A percentile compares a stretch with the other conserved stretches of the same genome.
Evolutionary conservation across 108 stramenopile species (phyloP).

Genomic region (Fragilaria radians): DNA sequence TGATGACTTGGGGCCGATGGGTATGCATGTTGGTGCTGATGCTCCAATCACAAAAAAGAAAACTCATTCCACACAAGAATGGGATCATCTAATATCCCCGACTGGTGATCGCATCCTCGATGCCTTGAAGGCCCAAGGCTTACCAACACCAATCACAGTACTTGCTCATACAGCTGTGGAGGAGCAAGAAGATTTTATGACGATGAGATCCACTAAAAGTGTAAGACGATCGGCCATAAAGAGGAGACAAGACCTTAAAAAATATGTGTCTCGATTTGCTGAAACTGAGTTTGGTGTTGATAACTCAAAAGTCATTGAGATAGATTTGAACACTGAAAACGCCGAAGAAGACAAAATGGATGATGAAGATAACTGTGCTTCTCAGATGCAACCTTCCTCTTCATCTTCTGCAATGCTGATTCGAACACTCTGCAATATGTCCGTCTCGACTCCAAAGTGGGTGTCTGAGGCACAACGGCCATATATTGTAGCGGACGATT

Average conservation of each 20-base stretch:
- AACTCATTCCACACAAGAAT: constrained; percentile 35
- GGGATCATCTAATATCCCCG: constrained; percentile 66
- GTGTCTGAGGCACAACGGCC: constrained; percentile 62
- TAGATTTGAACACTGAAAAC: constrained; percentile 18
- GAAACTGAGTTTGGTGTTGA: constrained; percentile 69
- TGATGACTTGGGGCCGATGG: constrained; percentile 15
- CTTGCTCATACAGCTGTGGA: constrained; percentile 48
- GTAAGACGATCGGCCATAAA: constrained; percentile 61
- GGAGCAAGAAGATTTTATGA: constrained; percentile 42
- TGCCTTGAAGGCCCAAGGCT: constrained; percentile 92
- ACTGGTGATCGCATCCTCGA: constrained; percentile 82
- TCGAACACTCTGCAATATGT: constrained; percentile 61
- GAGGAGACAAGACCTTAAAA: constrained; percentile 64
- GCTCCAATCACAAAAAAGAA: constrained; percentile 40
- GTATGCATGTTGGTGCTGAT: constrained; percentile 40
- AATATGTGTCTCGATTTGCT: constrained; percentile 65
- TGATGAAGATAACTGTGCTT: constrained; percentile 15
- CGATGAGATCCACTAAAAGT: constrained; percentile 49
- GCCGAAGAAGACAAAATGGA: constrained; percentile 8
- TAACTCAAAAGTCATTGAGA: constrained; percentile 57
- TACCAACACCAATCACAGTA: constrained; percentile 85
- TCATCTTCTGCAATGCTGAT: constrained; percentile 45
- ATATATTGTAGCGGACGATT: constrained; percentile 60
- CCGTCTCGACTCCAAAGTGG: constrained; percentile 68
- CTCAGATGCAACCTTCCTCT: constrained; percentile 7